A percentile compares a stretch with the other conserved stretches of the same genome.
Conservation (phyloP, 805 yeast species). For the Hagleromyces aurorensis region DNA sequence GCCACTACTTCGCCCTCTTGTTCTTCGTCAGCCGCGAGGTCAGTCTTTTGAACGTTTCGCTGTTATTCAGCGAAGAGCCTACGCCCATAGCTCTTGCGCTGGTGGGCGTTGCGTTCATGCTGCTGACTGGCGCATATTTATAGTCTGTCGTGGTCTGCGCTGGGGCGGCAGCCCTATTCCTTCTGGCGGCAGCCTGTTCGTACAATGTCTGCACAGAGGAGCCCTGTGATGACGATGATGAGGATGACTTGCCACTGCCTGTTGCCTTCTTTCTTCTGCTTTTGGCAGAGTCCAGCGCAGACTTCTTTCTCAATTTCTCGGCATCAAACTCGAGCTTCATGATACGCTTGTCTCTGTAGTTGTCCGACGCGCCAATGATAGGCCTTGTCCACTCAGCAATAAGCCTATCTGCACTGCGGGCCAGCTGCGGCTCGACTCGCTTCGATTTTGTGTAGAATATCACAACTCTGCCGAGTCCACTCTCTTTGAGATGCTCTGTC, state of each 20-base stretch:
- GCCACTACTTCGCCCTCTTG: conserved; percentile 11
- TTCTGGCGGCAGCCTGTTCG: conserved; percentile 83
- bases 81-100: conserved; percentile 39
- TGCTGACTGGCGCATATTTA: conserved; percentile 81
- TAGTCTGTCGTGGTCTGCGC: conserved; percentile 81
- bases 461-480: conserved; percentile 89
- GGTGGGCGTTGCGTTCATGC: conserved; percentile 35
- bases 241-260: conserved; percentile 3
- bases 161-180: conserved; percentile 96
- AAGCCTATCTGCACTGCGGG: conserved; percentile 80
- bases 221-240: conserved; percentile 17
- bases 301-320: conserved; percentile 37
- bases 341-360: conserved; percentile 80
- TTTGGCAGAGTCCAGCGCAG: conserved; percentile 29
- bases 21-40: conserved; percentile 36
- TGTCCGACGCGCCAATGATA: conserved; percentile 89
- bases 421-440: conserved; percentile 79
- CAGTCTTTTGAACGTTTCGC: conserved; percentile 76
- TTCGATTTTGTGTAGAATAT: conserved; percentile 88
- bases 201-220: conserved; percentile 53
- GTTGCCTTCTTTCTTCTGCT: conserved; percentile 19
- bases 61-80: conserved; percentile 46
- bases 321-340: conserved; percentile 62
- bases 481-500: conserved; percentile 89
- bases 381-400: conserved; percentile 99